These are phyloP conservation scores for Pseudomassariella vexata DNA, from an alignment of 2,329 filamentous ascomycete genomes.

Conservation along the genomic window DNA sequence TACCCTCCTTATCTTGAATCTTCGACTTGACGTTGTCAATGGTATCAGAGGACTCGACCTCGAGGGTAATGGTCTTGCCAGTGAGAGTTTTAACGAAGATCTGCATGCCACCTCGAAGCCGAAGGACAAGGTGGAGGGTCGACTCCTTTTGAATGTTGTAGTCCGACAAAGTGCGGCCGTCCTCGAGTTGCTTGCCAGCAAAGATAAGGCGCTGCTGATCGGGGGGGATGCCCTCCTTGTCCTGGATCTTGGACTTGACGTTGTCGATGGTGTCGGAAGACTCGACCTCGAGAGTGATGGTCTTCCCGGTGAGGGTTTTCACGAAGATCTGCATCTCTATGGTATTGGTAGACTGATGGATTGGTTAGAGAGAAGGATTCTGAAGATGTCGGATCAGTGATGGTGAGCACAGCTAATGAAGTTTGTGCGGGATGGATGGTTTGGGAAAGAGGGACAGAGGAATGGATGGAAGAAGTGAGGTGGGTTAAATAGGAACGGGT, in stretches of 20 bases:
- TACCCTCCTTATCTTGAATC: slow-evolving; percentile 97
- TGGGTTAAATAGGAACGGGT: slow-evolving; percentile 7
- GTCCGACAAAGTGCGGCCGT: slow-evolving; percentile 83
- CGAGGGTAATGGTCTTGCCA: slow-evolving; percentile 89
- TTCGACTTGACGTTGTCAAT: slow-evolving; percentile 97
- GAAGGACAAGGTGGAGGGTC: slow-evolving; percentile 69
- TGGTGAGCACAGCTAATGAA: slow-evolving; percentile 10
- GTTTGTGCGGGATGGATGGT: slow-evolving; percentile 9
- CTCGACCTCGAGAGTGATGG: slow-evolving; percentile 76
- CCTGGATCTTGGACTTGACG: slow-evolving; percentile 87
- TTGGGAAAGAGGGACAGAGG: slow-evolving; percentile 15
- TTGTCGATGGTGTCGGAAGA: slow-evolving; percentile 78
- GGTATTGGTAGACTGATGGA: slow-evolving; percentile 25
- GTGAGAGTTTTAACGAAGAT: slow-evolving; percentile 83
- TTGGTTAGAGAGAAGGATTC: slow-evolving; percentile 10
- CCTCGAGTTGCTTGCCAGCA: slow-evolving; percentile 88
- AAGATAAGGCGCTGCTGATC: slow-evolving; percentile 94
- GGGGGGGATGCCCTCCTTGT: slow-evolving; percentile 89
- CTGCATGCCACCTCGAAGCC: slow-evolving; percentile 61
- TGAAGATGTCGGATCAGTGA: slow-evolving; percentile 8
- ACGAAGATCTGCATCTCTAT: slow-evolving; percentile 98
- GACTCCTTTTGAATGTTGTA: slow-evolving; percentile 75
- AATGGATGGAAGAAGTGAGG: slow-evolving; percentile 14
- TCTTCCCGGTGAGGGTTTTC: slow-evolving; percentile 93
- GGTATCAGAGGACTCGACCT: slow-evolving; percentile 83